Evolutionary conservation across 371 early-diverging fungal genomes (phyloP).

Genomic region (Coemansia linderi): DNA sequence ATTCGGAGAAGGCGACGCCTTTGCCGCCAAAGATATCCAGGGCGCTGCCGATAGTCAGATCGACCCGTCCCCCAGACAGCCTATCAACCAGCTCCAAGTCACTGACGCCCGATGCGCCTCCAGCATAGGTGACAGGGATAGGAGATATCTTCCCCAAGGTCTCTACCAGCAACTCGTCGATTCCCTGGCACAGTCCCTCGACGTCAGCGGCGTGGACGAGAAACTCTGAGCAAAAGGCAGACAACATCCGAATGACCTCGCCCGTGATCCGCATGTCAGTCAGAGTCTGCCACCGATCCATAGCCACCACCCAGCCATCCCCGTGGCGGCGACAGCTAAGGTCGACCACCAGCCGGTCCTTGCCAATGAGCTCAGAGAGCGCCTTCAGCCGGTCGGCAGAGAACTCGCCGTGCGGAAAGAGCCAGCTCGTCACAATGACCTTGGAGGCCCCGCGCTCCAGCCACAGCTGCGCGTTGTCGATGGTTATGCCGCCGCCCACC

Average conservation of each 20-base stretch:
- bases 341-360: conserved; percentile 86
- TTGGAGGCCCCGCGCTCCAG: conserved; percentile 82
- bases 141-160: conserved; percentile 81
- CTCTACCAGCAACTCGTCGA: conserved; percentile 84
- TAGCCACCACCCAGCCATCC: conserved; percentile 89
- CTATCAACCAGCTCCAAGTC: conserved; percentile 80
- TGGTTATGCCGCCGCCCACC: conserved; percentile 92
- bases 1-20: conserved; percentile 79
- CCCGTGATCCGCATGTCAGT: conserved; percentile 84
- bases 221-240: conserved; percentile 90
- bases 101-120: conserved; percentile 69
- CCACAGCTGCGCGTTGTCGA: conserved; percentile 87
- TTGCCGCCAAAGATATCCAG: conserved; percentile 96
- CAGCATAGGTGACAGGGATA: conserved; percentile 95
- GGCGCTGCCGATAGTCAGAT: conserved; percentile 94
- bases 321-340: conserved; percentile 78
- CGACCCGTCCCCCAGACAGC: conserved; percentile 83
- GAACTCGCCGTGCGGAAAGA: conserved; percentile 83
- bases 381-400: conserved; percentile 64
- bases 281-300: conserved; percentile 95
- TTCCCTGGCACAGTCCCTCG: conserved; percentile 92
- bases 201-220: conserved; percentile 97
- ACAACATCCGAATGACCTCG: conserved; percentile 64
- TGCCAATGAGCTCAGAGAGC: conserved; percentile 70
- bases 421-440: conserved; percentile 93